Conservation (phyloP, 1,284 basidiomycete genomes). For the Marasmius sp. region DNA sequence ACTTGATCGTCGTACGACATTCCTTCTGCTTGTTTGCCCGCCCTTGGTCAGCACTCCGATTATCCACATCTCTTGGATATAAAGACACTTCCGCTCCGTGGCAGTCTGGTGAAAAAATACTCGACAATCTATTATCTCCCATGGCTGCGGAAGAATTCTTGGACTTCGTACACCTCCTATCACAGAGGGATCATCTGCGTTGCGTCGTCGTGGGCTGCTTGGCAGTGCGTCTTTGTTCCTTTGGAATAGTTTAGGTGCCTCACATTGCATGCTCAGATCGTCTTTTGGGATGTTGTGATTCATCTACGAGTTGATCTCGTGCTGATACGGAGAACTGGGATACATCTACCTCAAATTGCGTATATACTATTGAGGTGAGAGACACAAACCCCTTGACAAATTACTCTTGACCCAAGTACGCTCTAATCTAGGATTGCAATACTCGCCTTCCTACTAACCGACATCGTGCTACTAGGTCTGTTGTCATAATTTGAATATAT, state of each 20-base stretch:
- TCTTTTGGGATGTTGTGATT: neutral
- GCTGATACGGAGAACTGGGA: neutral
- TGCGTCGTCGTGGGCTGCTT: neutral
- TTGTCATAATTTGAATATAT: too few species aligned
- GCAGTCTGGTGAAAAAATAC: too few species aligned
- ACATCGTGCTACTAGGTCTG: too few species aligned
- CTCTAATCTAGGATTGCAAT: neutral
- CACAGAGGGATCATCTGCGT: neutral
- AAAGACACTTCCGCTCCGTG: too few species aligned
- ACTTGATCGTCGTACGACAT: too few species aligned
- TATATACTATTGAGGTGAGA: neutral
- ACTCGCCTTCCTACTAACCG: neutral
- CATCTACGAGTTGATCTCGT: neutral
- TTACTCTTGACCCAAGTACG: neutral
- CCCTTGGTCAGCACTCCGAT: too few species aligned
- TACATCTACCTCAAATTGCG: neutral
- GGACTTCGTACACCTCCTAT: neutral
- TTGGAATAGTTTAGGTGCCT: neutral
- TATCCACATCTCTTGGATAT: too few species aligned
- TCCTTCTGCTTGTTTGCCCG: too few species aligned
- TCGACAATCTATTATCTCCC: too few species aligned
- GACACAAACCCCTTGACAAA: neutral
- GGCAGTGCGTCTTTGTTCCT: neutral
- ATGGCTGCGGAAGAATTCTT: too few species aligned
- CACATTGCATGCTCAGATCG: neutral